Conservation (phyloP, 257 asterid species). For the Echites panduratus region DNA sequence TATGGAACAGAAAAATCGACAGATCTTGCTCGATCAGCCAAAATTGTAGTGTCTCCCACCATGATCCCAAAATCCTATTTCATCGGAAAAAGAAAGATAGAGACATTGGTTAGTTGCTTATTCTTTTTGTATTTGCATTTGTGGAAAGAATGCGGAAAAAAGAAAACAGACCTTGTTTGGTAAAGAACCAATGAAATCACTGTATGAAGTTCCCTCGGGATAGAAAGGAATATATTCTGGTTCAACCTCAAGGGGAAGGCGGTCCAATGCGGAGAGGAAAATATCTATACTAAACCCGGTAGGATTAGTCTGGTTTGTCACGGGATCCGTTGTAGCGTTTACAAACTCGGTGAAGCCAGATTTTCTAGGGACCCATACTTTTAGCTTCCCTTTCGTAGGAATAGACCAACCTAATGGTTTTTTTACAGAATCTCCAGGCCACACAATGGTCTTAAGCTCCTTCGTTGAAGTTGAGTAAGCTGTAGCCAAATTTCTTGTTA, state of each 20-base stretch:
- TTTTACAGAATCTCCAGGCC: constrained; percentile 23
- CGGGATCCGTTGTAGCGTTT: neutral
- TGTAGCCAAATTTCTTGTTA: constrained; percentile 19
- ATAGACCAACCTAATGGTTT: constrained; percentile 10
- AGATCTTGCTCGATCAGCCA: constrained; percentile 37
- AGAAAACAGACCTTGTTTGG: neutral
- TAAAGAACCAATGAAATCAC: neutral
- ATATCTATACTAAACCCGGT: constrained; percentile 13
- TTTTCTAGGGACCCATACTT: constrained; percentile 17
- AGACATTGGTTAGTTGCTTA: neutral
- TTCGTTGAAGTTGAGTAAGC: constrained; percentile 1
- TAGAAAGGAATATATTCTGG: neutral
- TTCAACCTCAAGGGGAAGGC: constrained; percentile 11
- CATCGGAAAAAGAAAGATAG: neutral
- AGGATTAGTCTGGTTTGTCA: neutral
- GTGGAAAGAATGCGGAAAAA: neutral
- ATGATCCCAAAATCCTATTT: constrained; percentile 39
- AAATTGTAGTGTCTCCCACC: constrained; percentile 53
- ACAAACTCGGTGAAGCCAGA: constrained; percentile 17
- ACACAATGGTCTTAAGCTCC: constrained; percentile 13
- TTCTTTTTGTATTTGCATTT: too few relatives aligned
- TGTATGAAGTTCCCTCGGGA: neutral
- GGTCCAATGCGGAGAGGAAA: constrained; percentile 5
- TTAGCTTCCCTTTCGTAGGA: neutral
- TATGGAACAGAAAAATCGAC: constrained; percentile 55